Base-by-base conservation (phyloP, 495 filamentous ascomycete species). In the Schizothecium vesticola region DNA sequence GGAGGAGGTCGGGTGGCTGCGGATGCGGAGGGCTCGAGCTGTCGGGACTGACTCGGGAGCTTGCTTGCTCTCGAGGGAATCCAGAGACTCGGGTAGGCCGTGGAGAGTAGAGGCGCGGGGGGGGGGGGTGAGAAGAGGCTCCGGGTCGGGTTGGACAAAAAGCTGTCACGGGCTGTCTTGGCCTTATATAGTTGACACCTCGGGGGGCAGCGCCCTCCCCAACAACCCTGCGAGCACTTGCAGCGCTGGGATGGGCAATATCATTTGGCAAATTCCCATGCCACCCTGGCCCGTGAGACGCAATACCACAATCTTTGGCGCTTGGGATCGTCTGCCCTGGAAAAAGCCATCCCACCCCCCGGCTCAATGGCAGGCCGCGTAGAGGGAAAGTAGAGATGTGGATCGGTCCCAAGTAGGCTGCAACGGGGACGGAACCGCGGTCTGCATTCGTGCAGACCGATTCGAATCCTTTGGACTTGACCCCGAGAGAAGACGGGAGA, bases 291-390 rank as follows among this genome's bases (percentile, higher is more conserved):
- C 56, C 63, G 43, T 66, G 56, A 58, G 65, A 65, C 63, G 56
- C 28, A 66, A 59, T 51, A 19, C 43, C 43, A 43, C 59, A 66
- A 66, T 60, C 64, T 33, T 58, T 57, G 29, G 56, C 65, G 65
- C 65, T 61, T 65, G 63, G 43, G 63, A 58, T 24, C 22, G 36
- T 23, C 23, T 58, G 56, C 12, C 65, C 65, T 43, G 65, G 56
- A 60, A 60, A 59, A 51, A 51, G 43, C 43, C 43, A 59, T 28
- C 58, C 33, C 62, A 26, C 64, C 70, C 67, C 64, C 64, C 57
- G 64, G 69, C 43, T 66, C 64, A 71, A 69, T 69, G 67, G 67
- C 51, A 59, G 67, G 55, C 67, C 56, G 55, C 29, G 61, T 66
- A 9, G 43, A 51, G 22, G 43, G 33, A 64, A 55, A 26, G 33